Conservation (phyloP, 106 monocot species). For the Gastrodia elata region DNA sequence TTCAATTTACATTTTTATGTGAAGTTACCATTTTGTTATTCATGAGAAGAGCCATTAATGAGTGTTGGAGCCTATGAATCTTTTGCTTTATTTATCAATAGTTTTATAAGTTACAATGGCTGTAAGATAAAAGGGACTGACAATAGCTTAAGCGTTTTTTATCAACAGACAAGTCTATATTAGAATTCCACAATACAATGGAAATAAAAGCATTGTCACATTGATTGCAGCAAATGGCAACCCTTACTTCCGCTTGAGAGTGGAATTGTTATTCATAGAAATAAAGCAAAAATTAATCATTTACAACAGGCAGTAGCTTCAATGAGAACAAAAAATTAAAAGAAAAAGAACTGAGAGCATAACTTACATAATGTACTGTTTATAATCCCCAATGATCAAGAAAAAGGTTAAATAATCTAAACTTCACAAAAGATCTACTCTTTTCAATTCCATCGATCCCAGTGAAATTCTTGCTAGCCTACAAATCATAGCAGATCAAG, state of each 20-base stretch:
- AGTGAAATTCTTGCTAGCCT: conserved; percentile 49
- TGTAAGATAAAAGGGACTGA: no score
- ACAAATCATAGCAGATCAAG: conserved; percentile 8
- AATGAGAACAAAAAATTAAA: no score
- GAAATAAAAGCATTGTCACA: neutral
- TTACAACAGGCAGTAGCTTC: no score
- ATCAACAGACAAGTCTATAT: neutral
- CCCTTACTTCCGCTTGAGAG: neutral
- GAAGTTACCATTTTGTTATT: no score
- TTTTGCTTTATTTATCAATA: no score
- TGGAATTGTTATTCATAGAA: no score
- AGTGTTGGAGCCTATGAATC: no score
- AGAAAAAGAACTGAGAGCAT: neutral
- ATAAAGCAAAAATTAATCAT: no score
- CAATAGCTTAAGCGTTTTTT: neutral
- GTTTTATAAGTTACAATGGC: no score
- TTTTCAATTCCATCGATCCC: conserved; percentile 28
- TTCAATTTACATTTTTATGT: no score
- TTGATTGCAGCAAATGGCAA: no score
- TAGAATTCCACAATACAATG: neutral
- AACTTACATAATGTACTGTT: conserved; percentile 1
- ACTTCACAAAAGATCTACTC: conserved; percentile 28
- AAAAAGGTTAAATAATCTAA: conserved; percentile 31
- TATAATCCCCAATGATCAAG: conserved; percentile 19
- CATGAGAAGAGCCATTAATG: no score